Percentiles rank a stretch among this genome's conserved stretches.
phyloP scores from a whole-genome alignment of 2,329 filamentous ascomycete species.

The Pyrenochaeta sp. region DNA sequence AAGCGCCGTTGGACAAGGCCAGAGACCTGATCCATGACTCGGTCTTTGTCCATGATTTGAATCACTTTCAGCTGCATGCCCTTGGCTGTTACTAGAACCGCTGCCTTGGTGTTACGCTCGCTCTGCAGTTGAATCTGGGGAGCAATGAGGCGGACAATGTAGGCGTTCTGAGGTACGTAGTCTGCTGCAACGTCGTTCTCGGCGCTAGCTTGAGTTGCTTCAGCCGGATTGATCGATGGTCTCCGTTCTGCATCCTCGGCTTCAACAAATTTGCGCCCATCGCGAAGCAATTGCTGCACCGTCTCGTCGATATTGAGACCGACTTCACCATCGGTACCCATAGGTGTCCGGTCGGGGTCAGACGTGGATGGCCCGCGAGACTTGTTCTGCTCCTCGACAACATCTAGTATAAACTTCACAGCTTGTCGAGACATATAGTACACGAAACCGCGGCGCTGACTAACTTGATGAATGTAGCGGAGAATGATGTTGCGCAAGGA shows the following conservation, averaged over 20 bases:
- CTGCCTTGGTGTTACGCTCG: conserved; percentile 96
- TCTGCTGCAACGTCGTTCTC: conserved; percentile 77
- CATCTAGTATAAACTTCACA: conserved; percentile 97
- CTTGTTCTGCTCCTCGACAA: conserved; percentile 91
- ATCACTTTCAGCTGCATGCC: conserved; percentile 98
- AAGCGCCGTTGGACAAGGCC: conserved; percentile 95
- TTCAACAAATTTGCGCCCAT: conserved; percentile 82
- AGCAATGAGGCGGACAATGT: conserved; percentile 92
- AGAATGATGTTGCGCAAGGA: conserved; percentile 93
- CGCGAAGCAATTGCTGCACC: conserved; percentile 83
- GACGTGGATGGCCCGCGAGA: conserved; percentile 51
- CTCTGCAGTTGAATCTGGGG: conserved; percentile 98
- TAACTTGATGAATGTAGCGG: conserved; percentile 96
- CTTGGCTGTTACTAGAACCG: conserved; percentile 95
- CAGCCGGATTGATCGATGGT: conserved; percentile 16
- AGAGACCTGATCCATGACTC: conserved; percentile 90
- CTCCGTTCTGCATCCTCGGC: conserved; percentile 64
- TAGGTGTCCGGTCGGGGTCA: conserved; percentile 35
- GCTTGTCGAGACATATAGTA: conserved; percentile 97
- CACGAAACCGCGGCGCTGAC: conserved; percentile 92
- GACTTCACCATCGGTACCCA: conserved; percentile 62
- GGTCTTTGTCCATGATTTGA: conserved; percentile 96
- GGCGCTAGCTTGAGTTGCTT: conserved; percentile 25
- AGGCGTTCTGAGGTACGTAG: conserved; percentile 90
- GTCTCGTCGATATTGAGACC: conserved; percentile 78